Evolutionary conservation across 129 eudicot genomes (phyloP).

Genomic region (Rutidosis leptorrhynchoides): DNA sequence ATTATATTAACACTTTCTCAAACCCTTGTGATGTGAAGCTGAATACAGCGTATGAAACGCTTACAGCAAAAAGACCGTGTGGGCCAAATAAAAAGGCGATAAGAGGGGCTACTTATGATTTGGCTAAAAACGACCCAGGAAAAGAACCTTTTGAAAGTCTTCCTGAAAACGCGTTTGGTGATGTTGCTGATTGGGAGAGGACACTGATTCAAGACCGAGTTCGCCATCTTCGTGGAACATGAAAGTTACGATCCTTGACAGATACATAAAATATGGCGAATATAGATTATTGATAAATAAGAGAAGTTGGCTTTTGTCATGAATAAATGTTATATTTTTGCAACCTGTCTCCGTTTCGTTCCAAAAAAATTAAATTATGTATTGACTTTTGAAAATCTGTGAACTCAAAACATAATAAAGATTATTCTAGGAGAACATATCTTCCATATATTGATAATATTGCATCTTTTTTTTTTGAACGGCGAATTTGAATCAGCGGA

Average conservation of each 20-base stretch:
- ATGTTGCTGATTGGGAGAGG: conserved; percentile 89
- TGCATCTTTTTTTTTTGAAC: too few relatives aligned
- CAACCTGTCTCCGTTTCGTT: background rate
- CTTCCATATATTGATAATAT: too few relatives aligned
- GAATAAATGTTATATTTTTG: background rate
- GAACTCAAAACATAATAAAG: background rate
- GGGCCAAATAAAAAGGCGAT: conserved; percentile 90
- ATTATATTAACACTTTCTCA: conserved; percentile 8
- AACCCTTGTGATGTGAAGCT: conserved; percentile 40
- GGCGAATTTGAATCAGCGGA: too few relatives aligned
- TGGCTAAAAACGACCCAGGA: conserved; percentile 64
- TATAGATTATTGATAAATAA: background rate
- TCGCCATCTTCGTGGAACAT: conserved; percentile 71
- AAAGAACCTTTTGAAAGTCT: conserved; percentile 83
- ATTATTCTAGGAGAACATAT: background rate
- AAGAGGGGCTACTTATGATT: conserved; percentile 86
- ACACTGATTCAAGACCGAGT: conserved; percentile 78
- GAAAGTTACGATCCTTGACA: background rate
- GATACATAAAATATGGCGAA: too few relatives aligned
- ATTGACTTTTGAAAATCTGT: background rate
- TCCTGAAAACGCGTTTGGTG: conserved; percentile 71
- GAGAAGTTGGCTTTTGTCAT: background rate
- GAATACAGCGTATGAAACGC: conserved; percentile 54
- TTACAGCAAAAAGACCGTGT: conserved; percentile 78
- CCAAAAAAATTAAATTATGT: background rate